Percentiles rank a stretch among this genome's conserved stretches.
Evolutionary conservation across 2,329 filamentous ascomycete species (phyloP).

Genomic region (Rugonectria rugulosa): DNA sequence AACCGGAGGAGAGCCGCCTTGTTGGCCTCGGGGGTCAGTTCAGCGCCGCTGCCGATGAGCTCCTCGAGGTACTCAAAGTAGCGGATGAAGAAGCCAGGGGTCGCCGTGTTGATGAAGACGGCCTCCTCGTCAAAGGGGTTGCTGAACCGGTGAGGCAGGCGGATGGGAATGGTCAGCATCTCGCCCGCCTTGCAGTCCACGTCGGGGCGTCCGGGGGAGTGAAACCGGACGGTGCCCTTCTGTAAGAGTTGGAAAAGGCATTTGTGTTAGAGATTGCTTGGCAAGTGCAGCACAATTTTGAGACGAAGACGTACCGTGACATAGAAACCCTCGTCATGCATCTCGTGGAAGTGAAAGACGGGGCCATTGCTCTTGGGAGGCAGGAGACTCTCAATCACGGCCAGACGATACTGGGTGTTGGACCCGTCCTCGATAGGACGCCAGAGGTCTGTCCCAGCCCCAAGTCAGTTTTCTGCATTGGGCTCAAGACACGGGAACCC

Average conservation of each 20-base stretch:
- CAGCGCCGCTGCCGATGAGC: slow-evolving; percentile 25
- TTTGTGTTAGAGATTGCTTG: background rate
- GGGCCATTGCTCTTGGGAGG: slow-evolving; percentile 28
- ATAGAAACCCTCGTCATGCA: slow-evolving; percentile 34
- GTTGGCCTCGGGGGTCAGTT: slow-evolving; percentile 28
- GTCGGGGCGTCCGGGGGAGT: slow-evolving; percentile 28
- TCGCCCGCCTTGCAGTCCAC: slow-evolving; percentile 32
- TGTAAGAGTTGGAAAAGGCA: background rate
- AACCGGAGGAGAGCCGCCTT: slow-evolving; percentile 27
- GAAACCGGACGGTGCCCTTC: slow-evolving; percentile 34
- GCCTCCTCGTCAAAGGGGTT: slow-evolving; percentile 36
- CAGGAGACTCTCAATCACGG: slow-evolving; percentile 29
- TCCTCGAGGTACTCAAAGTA: slow-evolving; percentile 33
- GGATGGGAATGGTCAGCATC: slow-evolving; percentile 33
- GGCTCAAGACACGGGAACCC: too few species aligned
- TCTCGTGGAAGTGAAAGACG: slow-evolving; percentile 34
- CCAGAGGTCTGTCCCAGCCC: slow-evolving; percentile 30
- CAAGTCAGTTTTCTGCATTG: too few species aligned
- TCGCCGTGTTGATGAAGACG: slow-evolving; percentile 34
- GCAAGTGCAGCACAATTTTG: too few species aligned
- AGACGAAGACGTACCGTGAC: slow-evolving; percentile 29
- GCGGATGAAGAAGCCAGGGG: slow-evolving; percentile 32
- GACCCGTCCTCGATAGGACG: slow-evolving; percentile 31
- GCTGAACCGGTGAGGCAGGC: slow-evolving; percentile 35
- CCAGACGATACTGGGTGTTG: slow-evolving; percentile 30